Evolutionary conservation across 108 stramenopile species (phyloP).

Genomic region (Mayamaea pseudoterrestris): DNA sequence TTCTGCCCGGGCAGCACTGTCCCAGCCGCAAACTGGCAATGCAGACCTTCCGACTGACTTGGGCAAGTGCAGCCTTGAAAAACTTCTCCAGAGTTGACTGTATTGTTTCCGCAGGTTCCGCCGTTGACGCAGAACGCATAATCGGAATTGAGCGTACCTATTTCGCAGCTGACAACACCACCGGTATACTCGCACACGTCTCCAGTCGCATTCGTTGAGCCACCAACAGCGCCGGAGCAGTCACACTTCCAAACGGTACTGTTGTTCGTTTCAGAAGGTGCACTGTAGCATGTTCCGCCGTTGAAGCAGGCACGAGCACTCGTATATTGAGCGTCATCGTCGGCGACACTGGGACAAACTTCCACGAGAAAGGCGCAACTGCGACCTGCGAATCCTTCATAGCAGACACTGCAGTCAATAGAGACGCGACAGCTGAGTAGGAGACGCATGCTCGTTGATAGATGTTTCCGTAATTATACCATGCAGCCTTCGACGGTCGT

Average conservation of each 20-base stretch:
- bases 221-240: neutral
- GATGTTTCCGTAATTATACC: too few relatives aligned
- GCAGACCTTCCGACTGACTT: constrained; percentile 3
- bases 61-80: constrained; percentile 1
- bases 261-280: neutral
- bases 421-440: too few relatives aligned
- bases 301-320: neutral
- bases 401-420: too few relatives aligned
- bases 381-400: neutral
- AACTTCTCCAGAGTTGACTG: neutral
- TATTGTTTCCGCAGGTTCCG: neutral
- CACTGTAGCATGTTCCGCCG: neutral
- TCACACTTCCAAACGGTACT: neutral
- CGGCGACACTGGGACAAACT: neutral
- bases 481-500: too few relatives aligned
- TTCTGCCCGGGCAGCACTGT: too few relatives aligned
- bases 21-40: constrained; percentile 8
- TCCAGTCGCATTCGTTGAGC: neutral
- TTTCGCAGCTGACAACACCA: constrained; percentile 3
- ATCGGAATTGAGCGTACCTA: neutral
- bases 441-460: too few relatives aligned
- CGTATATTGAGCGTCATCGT: too few relatives aligned
- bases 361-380: neutral
- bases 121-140: constrained; percentile 9
- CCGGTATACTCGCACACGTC: neutral